These are phyloP conservation scores for Chaetomiaceae sp. DNA, from an alignment of 2,329 filamentous ascomycete genomes.

Conservation along the genomic window DNA sequence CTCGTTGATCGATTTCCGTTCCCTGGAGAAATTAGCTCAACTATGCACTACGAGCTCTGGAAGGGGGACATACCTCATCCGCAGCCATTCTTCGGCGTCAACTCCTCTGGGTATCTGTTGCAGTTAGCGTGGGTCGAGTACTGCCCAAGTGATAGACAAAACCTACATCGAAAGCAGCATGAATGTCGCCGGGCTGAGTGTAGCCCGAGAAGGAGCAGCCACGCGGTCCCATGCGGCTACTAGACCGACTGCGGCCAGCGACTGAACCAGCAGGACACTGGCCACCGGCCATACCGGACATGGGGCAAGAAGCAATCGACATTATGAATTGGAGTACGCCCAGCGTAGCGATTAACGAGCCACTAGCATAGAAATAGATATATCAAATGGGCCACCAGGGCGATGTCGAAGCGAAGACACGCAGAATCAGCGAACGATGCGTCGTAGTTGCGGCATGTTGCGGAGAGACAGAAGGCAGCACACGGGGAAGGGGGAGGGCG, in stretches of 20 bases:
- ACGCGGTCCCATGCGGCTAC: constrained; percentile 32
- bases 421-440: background rate
- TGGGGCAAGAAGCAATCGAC: constrained; percentile 28
- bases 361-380: background rate
- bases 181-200: constrained; percentile 34
- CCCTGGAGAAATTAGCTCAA: constrained; percentile 28
- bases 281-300: constrained; percentile 28
- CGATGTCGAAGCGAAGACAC: background rate
- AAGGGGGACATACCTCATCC: constrained; percentile 35
- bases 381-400: constrained; percentile 17
- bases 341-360: background rate
- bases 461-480: too few species aligned
- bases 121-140: background rate
- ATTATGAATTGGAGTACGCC: constrained; percentile 12
- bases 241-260: constrained; percentile 26
- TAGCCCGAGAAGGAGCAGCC: constrained; percentile 37
- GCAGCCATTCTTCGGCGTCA: constrained; percentile 44
- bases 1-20: constrained; percentile 46
- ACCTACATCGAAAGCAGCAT: constrained; percentile 38
- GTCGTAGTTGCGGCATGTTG: background rate
- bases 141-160: background rate
- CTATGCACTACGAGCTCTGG: constrained; percentile 6
- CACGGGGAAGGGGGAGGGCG: too few species aligned
- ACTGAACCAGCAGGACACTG: constrained; percentile 29
- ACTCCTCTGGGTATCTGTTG: constrained; percentile 42